Base-by-base conservation (phyloP, 2,329 filamentous ascomycete species). In the Pseudocercospora fijiensis region DNA sequence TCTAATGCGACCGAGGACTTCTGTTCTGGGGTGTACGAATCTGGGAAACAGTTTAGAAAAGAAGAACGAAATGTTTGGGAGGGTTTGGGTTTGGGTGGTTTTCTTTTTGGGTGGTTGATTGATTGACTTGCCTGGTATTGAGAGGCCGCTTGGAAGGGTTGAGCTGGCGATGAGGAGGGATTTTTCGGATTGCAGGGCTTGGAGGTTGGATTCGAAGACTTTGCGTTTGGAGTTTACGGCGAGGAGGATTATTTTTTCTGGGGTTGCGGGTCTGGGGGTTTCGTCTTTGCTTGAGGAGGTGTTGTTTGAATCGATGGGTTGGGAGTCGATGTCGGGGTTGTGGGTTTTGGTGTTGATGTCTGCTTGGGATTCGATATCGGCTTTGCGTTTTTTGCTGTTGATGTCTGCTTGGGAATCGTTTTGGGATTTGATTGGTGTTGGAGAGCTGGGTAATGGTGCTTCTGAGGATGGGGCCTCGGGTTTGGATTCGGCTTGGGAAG, bases 151-250 rank as follows among this genome's bases (percentile, higher is more conserved):
- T 52, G 68, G 72, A 3, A 72, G 66, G 37, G 62, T 71, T 16
- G 70, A 57, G 10, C 64, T 41, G 2, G 67, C 70, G 26, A 80
- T 69, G 16, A 80, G 72, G 4, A 71, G 68, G 22, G 71, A 65
- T 47, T 78, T 79, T 66, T 83, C 77, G 13, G 78, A 67, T 70
- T 79, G 75, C 3, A 86, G 78, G 22, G 78, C 73, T 0, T 78
- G 72, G 22, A 84, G 80, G 58, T 82, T 83, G 11, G 77, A 71
- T 74, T 84, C 78, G 49, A 86, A 79, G 71, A 8, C 74, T 72
- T 70, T 76, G 75, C 64, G 68, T 69, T 37, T 69, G n/a, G n/a
- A n/a, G n/a, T n/a, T n/a, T n/a, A n/a, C n/a, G n/a, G n/a, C n/a
- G n/a, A n/a, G n/a, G n/a, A n/a, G n/a, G n/a, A n/a, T n/a, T n/a